Evolutionary conservation across 129 eudicot species (phyloP).

Genomic region (Lonicera japonica): DNA sequence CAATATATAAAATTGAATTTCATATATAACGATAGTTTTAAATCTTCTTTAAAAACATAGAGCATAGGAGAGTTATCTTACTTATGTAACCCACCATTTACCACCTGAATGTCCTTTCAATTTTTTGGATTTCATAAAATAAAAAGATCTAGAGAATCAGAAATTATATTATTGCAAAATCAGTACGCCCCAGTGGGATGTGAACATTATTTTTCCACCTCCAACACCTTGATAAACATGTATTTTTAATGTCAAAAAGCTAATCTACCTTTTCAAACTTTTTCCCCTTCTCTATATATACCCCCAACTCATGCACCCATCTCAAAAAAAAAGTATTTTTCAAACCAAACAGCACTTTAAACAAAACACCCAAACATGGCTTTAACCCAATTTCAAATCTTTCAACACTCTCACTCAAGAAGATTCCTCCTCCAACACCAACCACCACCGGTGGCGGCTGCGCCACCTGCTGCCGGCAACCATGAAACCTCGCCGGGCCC

Average conservation of each 20-base stretch:
- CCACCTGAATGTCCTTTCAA: too few species aligned
- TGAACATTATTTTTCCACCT: too few species aligned
- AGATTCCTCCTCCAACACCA: conserved; percentile 35
- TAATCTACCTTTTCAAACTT: not conserved
- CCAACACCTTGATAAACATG: not conserved
- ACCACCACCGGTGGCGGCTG: conserved; percentile 6
- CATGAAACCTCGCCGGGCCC: conserved; percentile 16
- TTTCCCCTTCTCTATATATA: conserved; percentile 8
- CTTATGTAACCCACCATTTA: too few species aligned
- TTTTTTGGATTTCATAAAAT: too few species aligned
- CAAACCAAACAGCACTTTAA: not conserved
- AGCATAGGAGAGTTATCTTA: too few species aligned
- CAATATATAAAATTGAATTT: too few species aligned
- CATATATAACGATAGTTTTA: too few species aligned
- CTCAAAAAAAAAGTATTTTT: not conserved
- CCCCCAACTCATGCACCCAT: not conserved
- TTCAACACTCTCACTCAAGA: conserved; percentile 33
- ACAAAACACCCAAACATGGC: not conserved
- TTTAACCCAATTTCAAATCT: conserved; percentile 7
- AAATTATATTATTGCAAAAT: too few species aligned
- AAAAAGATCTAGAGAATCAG: too few species aligned
- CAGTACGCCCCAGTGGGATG: too few species aligned
- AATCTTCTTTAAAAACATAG: too few species aligned
- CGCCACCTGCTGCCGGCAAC: not conserved
- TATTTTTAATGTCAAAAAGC: not conserved